These are phyloP conservation scores for Boechera divaricarpa DNA, from an alignment of 345 rosid species.

Conservation along the genomic window DNA sequence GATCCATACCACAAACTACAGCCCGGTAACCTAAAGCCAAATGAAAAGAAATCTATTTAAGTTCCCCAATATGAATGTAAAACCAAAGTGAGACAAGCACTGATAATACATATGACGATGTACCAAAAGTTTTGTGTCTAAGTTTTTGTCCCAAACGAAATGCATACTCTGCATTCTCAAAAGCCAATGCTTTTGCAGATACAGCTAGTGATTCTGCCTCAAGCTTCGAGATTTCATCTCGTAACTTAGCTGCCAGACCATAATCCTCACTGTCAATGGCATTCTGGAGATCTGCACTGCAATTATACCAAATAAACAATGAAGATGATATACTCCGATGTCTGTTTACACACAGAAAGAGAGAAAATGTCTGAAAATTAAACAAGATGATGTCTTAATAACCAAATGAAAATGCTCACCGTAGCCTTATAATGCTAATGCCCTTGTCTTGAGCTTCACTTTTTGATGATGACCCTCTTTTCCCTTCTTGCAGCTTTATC, in stretches of 20 bases:
- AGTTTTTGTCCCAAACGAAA: constrained; percentile 95
- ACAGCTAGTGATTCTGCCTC: constrained; percentile 91
- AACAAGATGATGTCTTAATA: background rate
- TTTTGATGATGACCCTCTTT: constrained; percentile 82
- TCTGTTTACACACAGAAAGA: background rate
- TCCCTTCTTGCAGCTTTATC: constrained; percentile 64
- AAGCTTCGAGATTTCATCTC: constrained; percentile 75
- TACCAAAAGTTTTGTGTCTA: constrained; percentile 81
- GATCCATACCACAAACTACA: constrained; percentile 97
- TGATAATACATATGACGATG: constrained; percentile 2
- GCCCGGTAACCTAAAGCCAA: constrained; percentile 70
- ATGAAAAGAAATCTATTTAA: background rate
- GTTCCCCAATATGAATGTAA: background rate
- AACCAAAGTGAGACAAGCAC: constrained; percentile 3
- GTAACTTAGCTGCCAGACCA: constrained; percentile 71
- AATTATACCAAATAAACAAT: constrained; percentile 33
- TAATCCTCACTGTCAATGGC: constrained; percentile 84
- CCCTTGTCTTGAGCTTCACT: constrained; percentile 98
- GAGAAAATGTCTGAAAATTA: no score
- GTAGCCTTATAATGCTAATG: constrained; percentile 67
- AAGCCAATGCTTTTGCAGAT: constrained; percentile 79
- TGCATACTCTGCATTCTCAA: constrained; percentile 78
- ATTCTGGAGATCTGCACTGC: constrained; percentile 84
- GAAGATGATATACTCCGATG: constrained; percentile 2
- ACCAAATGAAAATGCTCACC: constrained; percentile 51